Evolutionary conservation across 371 early-diverging fungal species (phyloP).

Genomic region (Actinomortierella wolfii): DNA sequence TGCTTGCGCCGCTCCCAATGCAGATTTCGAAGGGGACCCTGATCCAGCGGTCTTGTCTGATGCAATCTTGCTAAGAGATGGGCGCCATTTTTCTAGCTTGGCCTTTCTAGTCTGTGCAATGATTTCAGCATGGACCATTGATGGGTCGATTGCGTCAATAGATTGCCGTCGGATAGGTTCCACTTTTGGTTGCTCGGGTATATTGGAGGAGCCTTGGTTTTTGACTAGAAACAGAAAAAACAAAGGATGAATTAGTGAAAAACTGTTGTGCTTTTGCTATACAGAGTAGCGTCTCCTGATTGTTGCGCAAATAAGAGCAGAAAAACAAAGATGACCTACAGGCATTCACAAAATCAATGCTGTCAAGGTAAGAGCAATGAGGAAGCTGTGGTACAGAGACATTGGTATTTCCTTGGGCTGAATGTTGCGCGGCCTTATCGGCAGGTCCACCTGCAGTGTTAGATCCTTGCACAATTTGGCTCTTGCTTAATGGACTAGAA

Average conservation of each 20-base stretch:
- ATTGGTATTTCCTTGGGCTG: neutral
- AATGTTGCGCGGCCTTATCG: slow-evolving; percentile 3
- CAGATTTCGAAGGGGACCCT: neutral
- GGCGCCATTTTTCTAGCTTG: slow-evolving; percentile 44
- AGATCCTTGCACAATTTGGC: neutral
- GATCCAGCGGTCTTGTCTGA: slow-evolving; percentile 4
- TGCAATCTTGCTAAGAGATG: slow-evolving; percentile 12
- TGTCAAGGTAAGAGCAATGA: slow-evolving; percentile 38
- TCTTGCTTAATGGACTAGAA: too few species aligned
- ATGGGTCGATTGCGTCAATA: slow-evolving; percentile 46
- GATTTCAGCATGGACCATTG: slow-evolving; percentile 45
- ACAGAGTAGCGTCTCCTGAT: neutral
- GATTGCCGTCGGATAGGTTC: slow-evolving; percentile 43
- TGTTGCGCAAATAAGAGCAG: neutral
- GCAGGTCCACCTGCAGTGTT: slow-evolving; percentile 3
- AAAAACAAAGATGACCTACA: slow-evolving; percentile 15
- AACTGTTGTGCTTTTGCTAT: neutral
- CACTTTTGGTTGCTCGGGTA: slow-evolving; percentile 32
- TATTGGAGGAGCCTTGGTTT: slow-evolving; percentile 33
- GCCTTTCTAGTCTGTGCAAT: slow-evolving; percentile 44
- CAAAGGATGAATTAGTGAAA: neutral
- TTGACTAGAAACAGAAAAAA: slow-evolving; percentile 17
- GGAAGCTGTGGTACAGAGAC: slow-evolving; percentile 39
- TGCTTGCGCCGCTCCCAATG: neutral
- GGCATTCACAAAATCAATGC: slow-evolving; percentile 47